phyloP scores from a whole-genome alignment of 495 filamentous ascomycete species.

The Mytilinidion resinicola region DNA sequence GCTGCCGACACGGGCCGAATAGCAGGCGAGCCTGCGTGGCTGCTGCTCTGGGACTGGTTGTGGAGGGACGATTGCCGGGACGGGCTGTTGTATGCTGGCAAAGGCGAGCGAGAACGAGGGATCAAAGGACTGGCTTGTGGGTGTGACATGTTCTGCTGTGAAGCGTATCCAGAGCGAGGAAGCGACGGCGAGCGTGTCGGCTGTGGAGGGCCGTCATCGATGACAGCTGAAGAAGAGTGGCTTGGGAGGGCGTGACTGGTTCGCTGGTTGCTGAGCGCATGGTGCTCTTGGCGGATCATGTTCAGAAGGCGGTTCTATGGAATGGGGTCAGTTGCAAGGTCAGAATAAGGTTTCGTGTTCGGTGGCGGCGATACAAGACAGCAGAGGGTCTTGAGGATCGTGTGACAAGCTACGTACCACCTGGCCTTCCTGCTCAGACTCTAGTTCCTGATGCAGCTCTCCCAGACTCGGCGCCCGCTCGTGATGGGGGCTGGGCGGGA shows the following conservation, averaged over 20 bases:
- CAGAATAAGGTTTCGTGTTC: background rate
- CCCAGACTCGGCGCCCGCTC: slow-evolving; percentile 73
- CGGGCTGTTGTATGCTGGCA: slow-evolving; percentile 43
- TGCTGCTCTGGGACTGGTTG: slow-evolving; percentile 28
- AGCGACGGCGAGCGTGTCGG: slow-evolving; percentile 56
- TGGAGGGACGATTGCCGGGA: slow-evolving; percentile 45
- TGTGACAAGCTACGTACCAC: slow-evolving; percentile 51
- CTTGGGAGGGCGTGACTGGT: slow-evolving; percentile 43
- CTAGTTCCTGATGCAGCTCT: slow-evolving; percentile 92
- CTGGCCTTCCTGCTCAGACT: slow-evolving; percentile 92
- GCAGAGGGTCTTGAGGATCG: background rate
- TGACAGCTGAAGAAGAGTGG: slow-evolving; percentile 45
- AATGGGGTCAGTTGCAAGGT: slow-evolving; percentile 2
- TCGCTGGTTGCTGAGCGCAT: slow-evolving; percentile 59
- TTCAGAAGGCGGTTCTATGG: slow-evolving; percentile 77
- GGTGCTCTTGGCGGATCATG: slow-evolving; percentile 83
- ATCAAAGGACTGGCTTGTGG: slow-evolving; percentile 18
- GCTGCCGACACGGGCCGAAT: slow-evolving; percentile 30
- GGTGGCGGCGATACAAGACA: background rate
- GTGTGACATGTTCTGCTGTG: slow-evolving; percentile 7
- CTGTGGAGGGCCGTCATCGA: slow-evolving; percentile 63
- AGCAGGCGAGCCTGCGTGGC: slow-evolving; percentile 36
- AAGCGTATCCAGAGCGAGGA: slow-evolving; percentile 35
- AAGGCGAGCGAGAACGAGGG: slow-evolving; percentile 50
- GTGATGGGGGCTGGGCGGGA: slow-evolving; percentile 32